Percentiles rank a stretch among this genome's conserved stretches.
These are phyloP conservation scores for Monilinia fructigena DNA, from an alignment of 2,329 filamentous ascomycete genomes.

Conservation along the genomic window DNA sequence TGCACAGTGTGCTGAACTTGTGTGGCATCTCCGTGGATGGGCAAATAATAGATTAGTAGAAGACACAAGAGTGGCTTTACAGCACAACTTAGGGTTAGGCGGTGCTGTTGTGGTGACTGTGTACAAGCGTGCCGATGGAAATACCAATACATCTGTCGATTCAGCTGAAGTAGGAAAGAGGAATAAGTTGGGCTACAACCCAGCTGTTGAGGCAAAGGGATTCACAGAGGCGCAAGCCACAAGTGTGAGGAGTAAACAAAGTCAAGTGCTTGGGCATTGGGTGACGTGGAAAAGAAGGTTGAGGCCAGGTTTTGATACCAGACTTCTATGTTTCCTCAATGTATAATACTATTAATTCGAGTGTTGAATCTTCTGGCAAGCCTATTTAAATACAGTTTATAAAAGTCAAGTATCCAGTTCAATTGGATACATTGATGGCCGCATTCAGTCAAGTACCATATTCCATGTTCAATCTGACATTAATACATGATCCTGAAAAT, in stretches of 20 bases:
- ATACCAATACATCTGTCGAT: constrained; percentile 60
- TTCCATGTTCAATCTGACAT: no score
- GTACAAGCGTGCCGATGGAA: constrained; percentile 80
- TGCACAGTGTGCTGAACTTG: constrained; percentile 90
- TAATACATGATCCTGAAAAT: no score
- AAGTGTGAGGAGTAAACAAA: constrained; percentile 67
- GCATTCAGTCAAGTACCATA: no score
- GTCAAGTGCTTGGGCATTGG: constrained; percentile 71
- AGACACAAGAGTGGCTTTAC: constrained; percentile 70
- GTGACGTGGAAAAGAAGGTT: constrained; percentile 73
- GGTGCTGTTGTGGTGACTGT: constrained; percentile 89
- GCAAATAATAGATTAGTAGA: constrained; percentile 80
- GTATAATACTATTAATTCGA: not conserved
- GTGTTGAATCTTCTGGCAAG: not conserved
- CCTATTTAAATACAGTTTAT: no score
- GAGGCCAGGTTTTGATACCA: constrained; percentile 58
- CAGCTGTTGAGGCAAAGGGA: constrained; percentile 82
- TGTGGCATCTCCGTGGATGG: constrained; percentile 95
- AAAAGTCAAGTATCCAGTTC: no score
- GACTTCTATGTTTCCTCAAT: not conserved
- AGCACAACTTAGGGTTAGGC: constrained; percentile 91
- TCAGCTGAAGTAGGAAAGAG: constrained; percentile 62
- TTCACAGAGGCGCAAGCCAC: constrained; percentile 76
- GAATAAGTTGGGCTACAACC: constrained; percentile 83
- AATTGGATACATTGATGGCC: no score